A percentile compares a stretch with the other conserved stretches of the same genome.
These are phyloP conservation scores for Canna indica DNA, from an alignment of 176 grass and related monocot species.

Conservation along the genomic window DNA sequence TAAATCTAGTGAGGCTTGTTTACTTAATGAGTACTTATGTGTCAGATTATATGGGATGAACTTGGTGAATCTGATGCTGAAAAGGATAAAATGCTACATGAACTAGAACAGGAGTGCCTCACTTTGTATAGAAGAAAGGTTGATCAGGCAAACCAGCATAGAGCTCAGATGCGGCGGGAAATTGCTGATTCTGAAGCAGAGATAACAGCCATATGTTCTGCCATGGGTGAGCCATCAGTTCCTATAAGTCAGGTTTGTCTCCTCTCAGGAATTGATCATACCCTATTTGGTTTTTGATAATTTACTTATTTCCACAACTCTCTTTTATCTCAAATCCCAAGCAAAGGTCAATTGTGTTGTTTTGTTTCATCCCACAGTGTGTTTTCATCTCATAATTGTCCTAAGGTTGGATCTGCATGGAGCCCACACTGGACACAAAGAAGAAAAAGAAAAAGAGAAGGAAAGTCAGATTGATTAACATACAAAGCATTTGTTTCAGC, in stretches of 20 bases:
- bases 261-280: neutral
- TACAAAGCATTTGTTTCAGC: no score
- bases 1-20: neutral
- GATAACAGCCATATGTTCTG: constrained; percentile 59
- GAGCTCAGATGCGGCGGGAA: constrained; percentile 48
- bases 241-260: constrained; percentile 54
- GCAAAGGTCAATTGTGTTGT: neutral
- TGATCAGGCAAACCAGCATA: constrained; percentile 44
- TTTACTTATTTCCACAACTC: no score
- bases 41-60: constrained; percentile 81
- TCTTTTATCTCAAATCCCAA: neutral
- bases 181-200: constrained; percentile 72
- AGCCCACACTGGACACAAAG: no score
- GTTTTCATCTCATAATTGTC: neutral
- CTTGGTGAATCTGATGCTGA: constrained; percentile 49
- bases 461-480: no score
- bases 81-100: constrained; percentile 51
- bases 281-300: neutral
- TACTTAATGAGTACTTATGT: neutral
- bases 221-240: constrained; percentile 48
- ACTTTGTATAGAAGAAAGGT: constrained; percentile 67
- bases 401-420: neutral
- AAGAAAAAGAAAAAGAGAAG: no score
- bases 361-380: no score
- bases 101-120: constrained; percentile 67